These are phyloP conservation scores for Aspergillus brunneoviolaceus DNA, from an alignment of 2,329 filamentous ascomycete species.

Conservation along the genomic window DNA sequence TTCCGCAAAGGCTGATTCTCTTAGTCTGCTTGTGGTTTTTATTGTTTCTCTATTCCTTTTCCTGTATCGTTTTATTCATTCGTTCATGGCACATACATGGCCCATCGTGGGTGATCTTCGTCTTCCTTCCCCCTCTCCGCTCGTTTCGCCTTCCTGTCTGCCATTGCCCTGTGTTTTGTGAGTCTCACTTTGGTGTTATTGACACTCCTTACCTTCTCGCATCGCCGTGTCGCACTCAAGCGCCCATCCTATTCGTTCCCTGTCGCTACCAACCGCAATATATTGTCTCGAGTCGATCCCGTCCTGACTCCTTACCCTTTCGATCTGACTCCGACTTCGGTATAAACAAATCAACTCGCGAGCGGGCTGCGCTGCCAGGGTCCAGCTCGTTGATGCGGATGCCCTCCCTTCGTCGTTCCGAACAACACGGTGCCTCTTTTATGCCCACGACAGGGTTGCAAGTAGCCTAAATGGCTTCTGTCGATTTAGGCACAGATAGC, in stretches of 20 bases:
- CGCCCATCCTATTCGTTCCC: background rate
- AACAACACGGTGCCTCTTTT: slow-evolving; percentile 21
- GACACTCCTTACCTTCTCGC: slow-evolving; percentile 7
- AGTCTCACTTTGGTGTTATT: slow-evolving; percentile 7
- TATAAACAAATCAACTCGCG: slow-evolving; percentile 13
- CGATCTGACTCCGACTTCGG: background rate
- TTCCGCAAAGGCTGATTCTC: slow-evolving; percentile 4
- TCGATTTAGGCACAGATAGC: slow-evolving; percentile 34
- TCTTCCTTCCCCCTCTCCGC: slow-evolving; percentile 13
- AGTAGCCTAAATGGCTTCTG: slow-evolving; percentile 40
- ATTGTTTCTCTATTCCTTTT: slow-evolving; percentile 11
- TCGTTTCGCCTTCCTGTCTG: slow-evolving; percentile 19
- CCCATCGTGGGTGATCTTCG: slow-evolving; percentile 16
- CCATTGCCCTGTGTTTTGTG: slow-evolving; percentile 12
- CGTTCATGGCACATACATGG: slow-evolving; percentile 19
- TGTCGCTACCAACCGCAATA: background rate
- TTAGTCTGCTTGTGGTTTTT: slow-evolving; percentile 5
- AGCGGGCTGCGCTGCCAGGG: slow-evolving; percentile 25
- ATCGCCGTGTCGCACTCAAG: slow-evolving; percentile 2
- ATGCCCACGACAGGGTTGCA: slow-evolving; percentile 29
- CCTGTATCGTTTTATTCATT: slow-evolving; percentile 12
- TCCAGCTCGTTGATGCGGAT: slow-evolving; percentile 30
- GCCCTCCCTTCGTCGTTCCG: slow-evolving; percentile 20
- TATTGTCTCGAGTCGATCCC: background rate
- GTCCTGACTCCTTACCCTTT: background rate